Conservation (phyloP, 495 filamentous ascomycete genomes). For the Aspergillus saccharolyticus region DNA sequence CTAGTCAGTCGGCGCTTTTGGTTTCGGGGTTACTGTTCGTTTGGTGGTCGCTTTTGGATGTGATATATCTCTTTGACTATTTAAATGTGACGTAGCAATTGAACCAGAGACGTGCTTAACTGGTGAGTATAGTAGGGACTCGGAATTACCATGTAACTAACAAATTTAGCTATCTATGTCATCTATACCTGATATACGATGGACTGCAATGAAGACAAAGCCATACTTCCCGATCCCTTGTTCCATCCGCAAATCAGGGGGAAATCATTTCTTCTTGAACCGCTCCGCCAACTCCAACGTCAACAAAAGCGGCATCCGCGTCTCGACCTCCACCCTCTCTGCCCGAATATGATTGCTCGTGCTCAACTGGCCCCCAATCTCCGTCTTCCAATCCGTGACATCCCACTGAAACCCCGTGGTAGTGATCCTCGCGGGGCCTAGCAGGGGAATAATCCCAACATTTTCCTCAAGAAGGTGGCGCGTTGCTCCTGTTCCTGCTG, state of each 20-base stretch:
- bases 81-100: neutral
- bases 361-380: conserved; percentile 79
- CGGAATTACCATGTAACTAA: too few relatives aligned
- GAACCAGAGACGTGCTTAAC: neutral
- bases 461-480: conserved; percentile 50
- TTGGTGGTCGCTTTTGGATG: neutral
- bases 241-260: neutral
- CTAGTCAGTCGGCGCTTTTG: neutral
- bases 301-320: conserved; percentile 70
- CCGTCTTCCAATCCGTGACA: conserved; percentile 70
- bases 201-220: too few relatives aligned
- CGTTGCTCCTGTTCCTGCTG: neutral
- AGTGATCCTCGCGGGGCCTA: conserved; percentile 63
- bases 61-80: neutral
- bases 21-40: neutral
- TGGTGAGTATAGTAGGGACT: too few relatives aligned
- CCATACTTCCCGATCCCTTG: neutral
- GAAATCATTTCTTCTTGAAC: conserved; percentile 28
- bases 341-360: conserved; percentile 83
- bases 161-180: too few relatives aligned
- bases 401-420: conserved; percentile 88
- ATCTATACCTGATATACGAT: too few relatives aligned
- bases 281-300: conserved; percentile 66
- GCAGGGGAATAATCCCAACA: conserved; percentile 81
- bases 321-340: conserved; percentile 54